Evolutionary conservation across 2,329 filamentous ascomycete species (phyloP).

Genomic region (Talaromyces piceae): DNA sequence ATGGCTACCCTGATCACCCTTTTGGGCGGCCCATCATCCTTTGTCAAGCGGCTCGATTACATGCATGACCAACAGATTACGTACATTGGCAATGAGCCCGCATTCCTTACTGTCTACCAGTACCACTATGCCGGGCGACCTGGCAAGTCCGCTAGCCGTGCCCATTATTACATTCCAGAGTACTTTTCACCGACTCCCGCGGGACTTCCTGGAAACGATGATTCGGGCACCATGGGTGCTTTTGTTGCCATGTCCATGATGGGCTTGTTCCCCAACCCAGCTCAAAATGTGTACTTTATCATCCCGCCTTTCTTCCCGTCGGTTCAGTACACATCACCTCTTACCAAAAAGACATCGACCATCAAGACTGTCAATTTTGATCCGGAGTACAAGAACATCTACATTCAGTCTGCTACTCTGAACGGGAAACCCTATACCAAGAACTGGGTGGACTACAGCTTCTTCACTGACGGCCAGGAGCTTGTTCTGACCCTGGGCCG

Average conservation of each 20-base stretch:
- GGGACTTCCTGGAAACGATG: constrained; percentile 61
- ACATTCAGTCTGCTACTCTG: constrained; percentile 58
- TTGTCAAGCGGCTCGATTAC: constrained; percentile 55
- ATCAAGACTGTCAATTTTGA: constrained; percentile 57
- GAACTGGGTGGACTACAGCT: constrained; percentile 62
- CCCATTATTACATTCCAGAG: constrained; percentile 56
- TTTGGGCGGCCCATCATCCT: constrained; percentile 52
- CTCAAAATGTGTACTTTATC: constrained; percentile 62
- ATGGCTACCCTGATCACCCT: constrained; percentile 48
- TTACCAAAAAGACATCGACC: constrained; percentile 53
- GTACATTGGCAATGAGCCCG: constrained; percentile 58
- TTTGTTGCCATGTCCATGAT: constrained; percentile 61
- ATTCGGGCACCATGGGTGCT: constrained; percentile 60
- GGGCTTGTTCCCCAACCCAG: constrained; percentile 60
- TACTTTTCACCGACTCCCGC: constrained; percentile 50
- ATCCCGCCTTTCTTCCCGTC: constrained; percentile 57
- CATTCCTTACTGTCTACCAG: constrained; percentile 57
- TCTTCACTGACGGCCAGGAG: constrained; percentile 57
- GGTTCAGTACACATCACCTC: constrained; percentile 49
- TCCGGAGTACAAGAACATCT: constrained; percentile 48
- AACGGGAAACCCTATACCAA: constrained; percentile 53
- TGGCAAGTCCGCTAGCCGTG: constrained; percentile 40
- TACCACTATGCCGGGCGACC: constrained; percentile 62
- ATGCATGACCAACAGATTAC: constrained; percentile 56
- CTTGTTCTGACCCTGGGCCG: constrained; percentile 55